Base-by-base conservation (phyloP, 2,329 filamentous ascomycete species). In the Fusarium sp. region DNA sequence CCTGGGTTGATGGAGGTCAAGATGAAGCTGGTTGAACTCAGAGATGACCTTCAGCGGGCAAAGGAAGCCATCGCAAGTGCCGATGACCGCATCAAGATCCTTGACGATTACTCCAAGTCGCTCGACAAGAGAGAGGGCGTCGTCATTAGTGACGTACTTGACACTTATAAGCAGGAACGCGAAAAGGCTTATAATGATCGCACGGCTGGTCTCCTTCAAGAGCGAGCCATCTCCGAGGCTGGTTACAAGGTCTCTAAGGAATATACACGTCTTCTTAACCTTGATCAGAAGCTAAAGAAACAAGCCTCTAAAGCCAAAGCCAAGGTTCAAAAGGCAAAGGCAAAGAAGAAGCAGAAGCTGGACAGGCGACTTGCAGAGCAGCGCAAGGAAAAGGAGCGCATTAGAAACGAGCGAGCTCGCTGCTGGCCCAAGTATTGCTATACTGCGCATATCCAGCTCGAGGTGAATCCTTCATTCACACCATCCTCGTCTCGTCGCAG, bases 361-460 rank as follows among this genome's bases (percentile, higher is more conserved):
- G 48, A 69, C 10, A 81, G 79, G 1, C 79, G 81, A 44, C 75
- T 79, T 39, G 75, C 73, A 6, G 82, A 85, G 74, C 74, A 72
- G 7, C 39, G 27, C 2, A 81, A 81, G 59, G 86, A 88, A 71
- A 85, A 83, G 71, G 39, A 60, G 8, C 81, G 85, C 37, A 71
- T 87, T 55, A 82, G 79, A 31, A 28, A 52, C 13, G 84, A 88
- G 69, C 77, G 81, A 48, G 76, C 82, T 37, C 76, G 75, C 4
- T 87, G 86, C 72, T 88, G 86, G 87, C 83, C 86, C 6, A 83
- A 82, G 54, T 79, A 79, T 37, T 83, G 82, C 71, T 88, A 86
- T 73, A 78, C 80, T 2, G 78, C 88, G 43, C 85, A 81, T 18
- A 84, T 89, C 73, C 85, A 81, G n/a, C 80, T 89, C 27, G 86